Evolutionary conservation across 129 eudicot species (phyloP).

Genomic region (Pseudognaphalium luteoalbum): DNA sequence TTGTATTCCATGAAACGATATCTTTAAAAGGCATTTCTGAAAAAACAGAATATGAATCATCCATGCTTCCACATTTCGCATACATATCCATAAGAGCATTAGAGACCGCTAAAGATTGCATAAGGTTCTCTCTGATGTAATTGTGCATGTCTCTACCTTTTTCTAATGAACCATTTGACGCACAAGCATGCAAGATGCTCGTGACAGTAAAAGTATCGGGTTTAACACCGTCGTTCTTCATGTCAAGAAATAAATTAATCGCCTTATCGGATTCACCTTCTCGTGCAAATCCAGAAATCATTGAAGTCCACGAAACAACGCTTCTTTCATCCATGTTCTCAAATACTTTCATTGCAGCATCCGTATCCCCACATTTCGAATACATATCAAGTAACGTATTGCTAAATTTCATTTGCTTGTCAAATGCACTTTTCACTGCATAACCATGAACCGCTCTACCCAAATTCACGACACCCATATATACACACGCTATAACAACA

Average conservation of each 20-base stretch:
- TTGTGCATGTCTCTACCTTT: conserved; percentile 54
- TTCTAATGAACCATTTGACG: conserved; percentile 45
- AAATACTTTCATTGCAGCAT: conserved; percentile 49
- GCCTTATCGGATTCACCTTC: conserved; percentile 43
- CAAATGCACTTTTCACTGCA: conserved; percentile 39
- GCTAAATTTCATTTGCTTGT: conserved; percentile 33
- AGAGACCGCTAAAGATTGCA: conserved; percentile 47
- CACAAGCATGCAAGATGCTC: conserved; percentile 64
- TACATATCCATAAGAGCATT: conserved; percentile 82
- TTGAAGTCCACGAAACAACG: conserved; percentile 67
- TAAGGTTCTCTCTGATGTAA: conserved; percentile 39
- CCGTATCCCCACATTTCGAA: conserved; percentile 64
- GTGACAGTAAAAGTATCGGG: conserved; percentile 55
- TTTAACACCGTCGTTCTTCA: conserved; percentile 48
- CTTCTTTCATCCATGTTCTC: conserved; percentile 47
- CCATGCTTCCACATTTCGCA: conserved; percentile 75
- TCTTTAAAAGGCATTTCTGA: conserved; percentile 39
- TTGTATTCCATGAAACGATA: conserved; percentile 67
- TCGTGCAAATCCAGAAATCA: conserved; percentile 59
- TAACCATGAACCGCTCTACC: conserved; percentile 48
- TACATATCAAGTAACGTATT: conserved; percentile 65
- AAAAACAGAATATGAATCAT: conserved; percentile 47
- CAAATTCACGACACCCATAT: conserved; percentile 21
- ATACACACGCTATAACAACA: conserved; percentile 50
- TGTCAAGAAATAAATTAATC: conserved; percentile 46